Base-by-base conservation (phyloP, 495 filamentous ascomycete species). In the Penicillium goetzii region DNA sequence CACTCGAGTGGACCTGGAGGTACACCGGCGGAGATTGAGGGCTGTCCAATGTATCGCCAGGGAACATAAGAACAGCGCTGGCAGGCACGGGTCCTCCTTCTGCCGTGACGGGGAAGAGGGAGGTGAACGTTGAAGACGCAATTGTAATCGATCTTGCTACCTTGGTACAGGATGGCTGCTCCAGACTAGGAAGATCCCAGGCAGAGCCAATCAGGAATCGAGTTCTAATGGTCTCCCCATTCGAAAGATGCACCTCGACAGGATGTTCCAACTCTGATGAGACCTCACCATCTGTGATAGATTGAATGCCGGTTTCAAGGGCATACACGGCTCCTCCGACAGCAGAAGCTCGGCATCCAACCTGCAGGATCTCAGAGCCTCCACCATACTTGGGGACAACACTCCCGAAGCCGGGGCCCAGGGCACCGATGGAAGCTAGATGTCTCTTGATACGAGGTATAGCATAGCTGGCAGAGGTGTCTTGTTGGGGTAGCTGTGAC, bases 321-420 rank as follows among this genome's bases (percentile, higher is more conserved):
- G 97, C 91, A 77, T 97, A 97, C 6, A 96, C 85, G 19, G 88
- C 92, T 33, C 95, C 96, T 4, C 96, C 94, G 9, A 99, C 93
- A 5, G 95, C 95, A 57, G 89, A 88, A 38, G 95, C 92, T 61
- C 95, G 90, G 68, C 95, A 98, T 14, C 88, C 91, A 12, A 97
- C 92, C 71, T 99, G 95, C 21, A 92, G 84, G 62, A 98, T 88
- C 76, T 99, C 95, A n/a, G 92, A 89, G 11, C 87, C 82, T 61
- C 96, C 93, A 23, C 95, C 95, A 88, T 93, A 99, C 78, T 95
- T 96, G 12, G 93, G 88, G 61, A 94, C 80, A 11, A 97, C 85
- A 51, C 89, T 88, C 34, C 91, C 90, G 72, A 97, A 97, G 6
- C 92, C 92, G 57, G 89, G 85, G 0, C 93, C 93, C 66, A 96